Base-by-base conservation (phyloP, 2,329 filamentous ascomycete species). In the Trichophyton schoenleinii region DNA sequence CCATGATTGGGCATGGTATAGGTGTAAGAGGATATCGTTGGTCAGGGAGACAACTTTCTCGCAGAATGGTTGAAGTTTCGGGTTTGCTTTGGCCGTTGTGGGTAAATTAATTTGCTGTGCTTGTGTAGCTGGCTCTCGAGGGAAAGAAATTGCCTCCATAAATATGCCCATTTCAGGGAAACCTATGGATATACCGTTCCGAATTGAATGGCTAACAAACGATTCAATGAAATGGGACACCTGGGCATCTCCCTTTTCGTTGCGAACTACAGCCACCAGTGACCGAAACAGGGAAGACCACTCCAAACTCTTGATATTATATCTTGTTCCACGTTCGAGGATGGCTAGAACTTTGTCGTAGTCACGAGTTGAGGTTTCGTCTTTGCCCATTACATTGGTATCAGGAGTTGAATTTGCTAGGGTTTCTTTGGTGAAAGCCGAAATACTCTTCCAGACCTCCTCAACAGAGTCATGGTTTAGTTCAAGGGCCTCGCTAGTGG, bases 141-240 rank as follows among this genome's bases (percentile, higher is more conserved):
- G 63, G 34, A 64, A 62, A n/a, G 58, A 53, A 7, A 61, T 36
- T 5, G 57, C 3, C 20, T 59, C 44, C 41, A 62, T 42, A 11
- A 64, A 36, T 13, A 55, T 49, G 3, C 57, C n/a, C 5, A 61
- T 44, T 4, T 22, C 44, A 20, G 28, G 48, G n/a, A 59, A 41
- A 15, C 38, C 57, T 11, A 60, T 55, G 1, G 34, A 3, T 5
- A 53, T 58, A 46, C 62, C 62, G 57, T 69, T 71, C 36, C 61
- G 59, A 42, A 77, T 67, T 3, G 87, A 66, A 0, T 72, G 68
- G 66, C 82, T 85, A 0, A 88, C 83, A 2, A 94, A 68, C 0
- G 87, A 87, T 63, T 95, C 89, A 44, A 91, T 77, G 1, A 90
- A 79, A 25, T 82, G 81, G 58, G 88, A 77, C 3, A 85, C 82